A percentile compares a stretch with the other conserved stretches of the same genome.
These are phyloP conservation scores for Amaranthus palmeri DNA, from an alignment of 148 eudicot species.

Conservation along the genomic window DNA sequence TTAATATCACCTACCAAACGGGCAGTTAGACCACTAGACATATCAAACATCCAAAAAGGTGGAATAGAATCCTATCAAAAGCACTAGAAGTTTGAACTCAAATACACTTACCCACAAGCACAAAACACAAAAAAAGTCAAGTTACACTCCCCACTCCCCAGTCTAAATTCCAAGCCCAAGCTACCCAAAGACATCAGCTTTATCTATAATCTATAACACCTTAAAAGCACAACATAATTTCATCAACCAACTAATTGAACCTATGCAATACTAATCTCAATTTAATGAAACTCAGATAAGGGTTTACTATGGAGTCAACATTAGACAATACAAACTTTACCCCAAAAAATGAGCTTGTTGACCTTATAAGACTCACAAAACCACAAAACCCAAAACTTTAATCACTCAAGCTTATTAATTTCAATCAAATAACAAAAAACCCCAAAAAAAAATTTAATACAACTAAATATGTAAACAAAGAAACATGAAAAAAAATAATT, in stretches of 20 bases:
- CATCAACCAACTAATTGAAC: neutral
- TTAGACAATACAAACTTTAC: no score
- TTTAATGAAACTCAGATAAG: neutral
- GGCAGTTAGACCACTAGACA: no score
- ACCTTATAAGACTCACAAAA: neutral
- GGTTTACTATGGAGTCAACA: neutral
- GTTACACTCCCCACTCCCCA: neutral
- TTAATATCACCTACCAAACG: no score
- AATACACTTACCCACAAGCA: neutral
- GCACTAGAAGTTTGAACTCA: neutral
- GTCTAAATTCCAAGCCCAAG: neutral
- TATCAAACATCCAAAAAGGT: no score
- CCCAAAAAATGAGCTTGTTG: neutral
- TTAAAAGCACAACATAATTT: neutral
- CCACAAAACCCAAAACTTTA: neutral
- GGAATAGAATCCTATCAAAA: neutral
- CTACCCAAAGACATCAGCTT: neutral
- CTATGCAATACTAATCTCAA: neutral
- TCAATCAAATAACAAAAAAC: neutral
- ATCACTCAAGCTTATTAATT: neutral
- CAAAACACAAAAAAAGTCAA: neutral
- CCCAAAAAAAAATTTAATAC: neutral
- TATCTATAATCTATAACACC: neutral
- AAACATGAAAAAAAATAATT: no score
- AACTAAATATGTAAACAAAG: neutral